Percentiles rank a stretch among this genome's conserved stretches.
Evolutionary conservation across 208 protist species (phyloP).

Genomic region (Leishmania major): DNA sequence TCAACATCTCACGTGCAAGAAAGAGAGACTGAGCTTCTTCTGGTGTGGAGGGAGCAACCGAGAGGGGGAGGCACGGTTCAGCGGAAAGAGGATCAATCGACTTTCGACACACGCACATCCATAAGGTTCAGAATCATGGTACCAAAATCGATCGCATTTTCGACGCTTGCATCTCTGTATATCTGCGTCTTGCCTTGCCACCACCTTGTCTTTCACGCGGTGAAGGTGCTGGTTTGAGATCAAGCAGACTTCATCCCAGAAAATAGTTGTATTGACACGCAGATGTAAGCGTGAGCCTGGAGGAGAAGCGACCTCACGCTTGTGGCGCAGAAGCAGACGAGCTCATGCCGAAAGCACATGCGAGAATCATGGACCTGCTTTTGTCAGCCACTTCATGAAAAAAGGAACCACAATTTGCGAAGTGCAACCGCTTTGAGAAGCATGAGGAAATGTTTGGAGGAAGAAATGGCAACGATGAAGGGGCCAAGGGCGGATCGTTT

Average conservation of each 20-base stretch:
- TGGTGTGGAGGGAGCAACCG: not conserved
- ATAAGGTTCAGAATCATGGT: not conserved
- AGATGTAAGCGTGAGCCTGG: no score
- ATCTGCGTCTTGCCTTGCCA: not conserved
- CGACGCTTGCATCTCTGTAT: not conserved
- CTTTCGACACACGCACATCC: not conserved
- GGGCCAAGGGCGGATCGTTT: not conserved
- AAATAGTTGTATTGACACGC: not conserved
- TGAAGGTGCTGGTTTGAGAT: not conserved
- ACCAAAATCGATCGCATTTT: not conserved
- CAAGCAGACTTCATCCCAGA: not conserved
- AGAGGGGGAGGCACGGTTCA: not conserved
- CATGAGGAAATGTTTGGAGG: not conserved
- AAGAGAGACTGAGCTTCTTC: not conserved
- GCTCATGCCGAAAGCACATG: not conserved
- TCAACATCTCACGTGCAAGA: not conserved
- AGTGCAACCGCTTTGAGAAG: not conserved
- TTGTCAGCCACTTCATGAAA: not conserved
- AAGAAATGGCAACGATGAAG: no score
- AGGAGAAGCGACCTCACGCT: not conserved
- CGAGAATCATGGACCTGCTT: not conserved
- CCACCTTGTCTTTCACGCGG: not conserved
- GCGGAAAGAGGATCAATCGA: not conserved
- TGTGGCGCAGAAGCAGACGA: not conserved
- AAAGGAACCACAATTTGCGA: not conserved